Conservation (phyloP, 257 asterid species). For the Przewalskia tangutica region DNA sequence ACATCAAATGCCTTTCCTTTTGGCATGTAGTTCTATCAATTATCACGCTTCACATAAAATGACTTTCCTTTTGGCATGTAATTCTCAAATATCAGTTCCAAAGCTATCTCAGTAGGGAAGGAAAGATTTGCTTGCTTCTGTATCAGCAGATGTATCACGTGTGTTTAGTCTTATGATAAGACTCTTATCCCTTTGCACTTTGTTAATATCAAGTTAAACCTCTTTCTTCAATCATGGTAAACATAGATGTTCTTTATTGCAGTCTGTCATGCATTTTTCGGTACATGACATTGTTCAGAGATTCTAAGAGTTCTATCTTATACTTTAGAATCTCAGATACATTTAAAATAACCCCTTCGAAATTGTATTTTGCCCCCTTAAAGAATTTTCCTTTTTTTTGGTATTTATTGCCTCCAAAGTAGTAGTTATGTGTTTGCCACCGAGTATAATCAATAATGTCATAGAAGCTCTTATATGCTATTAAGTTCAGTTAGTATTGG, state of each 20-base stretch:
- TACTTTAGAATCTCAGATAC: neutral
- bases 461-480: neutral
- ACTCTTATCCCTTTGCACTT: neutral
- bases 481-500: neutral
- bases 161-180: neutral
- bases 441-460: neutral
- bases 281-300: neutral
- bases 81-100: neutral
- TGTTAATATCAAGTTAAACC: neutral
- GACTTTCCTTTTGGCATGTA: neutral
- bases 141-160: neutral
- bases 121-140: neutral
- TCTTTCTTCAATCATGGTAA: neutral
- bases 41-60: neutral
- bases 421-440: neutral
- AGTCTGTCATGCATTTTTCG: neutral
- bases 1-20: neutral
- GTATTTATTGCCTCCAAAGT: neutral
- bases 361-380: neutral
- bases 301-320: neutral
- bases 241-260: neutral
- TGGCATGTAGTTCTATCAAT: neutral
- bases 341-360: neutral
- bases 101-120: neutral
- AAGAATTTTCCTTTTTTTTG: neutral